Base-by-base conservation (phyloP, 2,329 filamentous ascomycete genomes). In the Fusarium illudens region DNA sequence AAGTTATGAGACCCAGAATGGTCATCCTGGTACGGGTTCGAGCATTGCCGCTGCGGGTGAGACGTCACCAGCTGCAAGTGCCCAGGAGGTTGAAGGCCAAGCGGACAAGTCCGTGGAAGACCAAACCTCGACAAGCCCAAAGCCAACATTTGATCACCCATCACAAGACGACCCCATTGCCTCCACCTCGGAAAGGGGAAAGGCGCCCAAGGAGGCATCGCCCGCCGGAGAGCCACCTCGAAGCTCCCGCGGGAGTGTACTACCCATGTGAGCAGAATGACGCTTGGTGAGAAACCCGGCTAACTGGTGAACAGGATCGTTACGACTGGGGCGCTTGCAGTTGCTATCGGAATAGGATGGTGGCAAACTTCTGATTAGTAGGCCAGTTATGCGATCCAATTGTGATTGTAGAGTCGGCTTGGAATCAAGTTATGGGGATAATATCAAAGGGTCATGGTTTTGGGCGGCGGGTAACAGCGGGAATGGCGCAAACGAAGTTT, bases 271-370 rank as follows among this genome's bases (percentile, higher is more conserved):
- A 60, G 70, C 60, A n/a, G 11, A 34, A 12, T 25, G 22, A 25
- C 15, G n/a, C 13, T 8, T 9, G 27, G 15, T 4, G 25, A 30
- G 12, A 20, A 50, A 20, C 27, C 20, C 17, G 9, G 20, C 65
- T 74, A 34, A 74, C 44, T 44, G 30, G 15, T 30, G 20, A 9
- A 25, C 27, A 75, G 73, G 61, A 59, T 74, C 13, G 30, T 75
- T 37, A 70, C 73, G 46, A 63, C 73, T 8, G 72, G 73, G n/a
- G 65, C 66, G 9, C 50, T 75, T 34, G 71, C 63, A 30, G 33
- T 75, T 19, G 73, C 71, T 27, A 58, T 75, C 30, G 73, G 69
- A 17, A 65, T 75, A 59, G 67, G 71, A 11, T 73, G 72, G 71
- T 75, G 70, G 72, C 71, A 69, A 34, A 58, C 63, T 30, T 36